Evolutionary conservation across 306 rosid genomes (phyloP).

Genomic region (Vigna angularis): DNA sequence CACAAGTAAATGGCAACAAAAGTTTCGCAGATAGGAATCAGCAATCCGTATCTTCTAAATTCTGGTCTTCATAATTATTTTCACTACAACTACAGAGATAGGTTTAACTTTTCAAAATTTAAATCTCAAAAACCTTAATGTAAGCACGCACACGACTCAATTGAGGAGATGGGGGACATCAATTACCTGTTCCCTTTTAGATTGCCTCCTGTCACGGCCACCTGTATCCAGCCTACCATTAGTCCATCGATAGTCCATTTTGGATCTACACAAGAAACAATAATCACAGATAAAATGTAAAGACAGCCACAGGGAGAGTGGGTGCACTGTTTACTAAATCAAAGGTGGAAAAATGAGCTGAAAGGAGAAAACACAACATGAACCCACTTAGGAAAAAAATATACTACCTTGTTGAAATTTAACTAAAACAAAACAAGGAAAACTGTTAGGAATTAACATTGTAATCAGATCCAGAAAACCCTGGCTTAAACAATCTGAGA

Average conservation of each 20-base stretch:
- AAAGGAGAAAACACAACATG: background rate
- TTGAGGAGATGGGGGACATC: background rate
- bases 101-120: no score
- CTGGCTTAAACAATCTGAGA: conserved; percentile 2
- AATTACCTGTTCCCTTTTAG: conserved; percentile 63
- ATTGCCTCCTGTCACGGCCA: conserved; percentile 51
- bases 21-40: no score
- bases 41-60: no score
- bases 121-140: background rate
- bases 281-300: conserved; percentile 5
- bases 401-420: conserved; percentile 4
- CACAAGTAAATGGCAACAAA: background rate
- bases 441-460: background rate
- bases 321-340: background rate
- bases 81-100: background rate
- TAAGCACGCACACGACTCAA: background rate
- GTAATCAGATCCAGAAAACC: conserved; percentile 41
- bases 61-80: no score
- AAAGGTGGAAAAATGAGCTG: background rate
- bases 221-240: conserved; percentile 61
- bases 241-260: conserved; percentile 68
- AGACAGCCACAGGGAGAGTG: background rate
- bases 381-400: conserved; percentile 12
- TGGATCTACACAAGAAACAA: conserved; percentile 38
- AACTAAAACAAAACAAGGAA: background rate